phyloP scores from a whole-genome alignment of 2,329 filamentous ascomycete species.

The Chaetomiaceae sp. region DNA sequence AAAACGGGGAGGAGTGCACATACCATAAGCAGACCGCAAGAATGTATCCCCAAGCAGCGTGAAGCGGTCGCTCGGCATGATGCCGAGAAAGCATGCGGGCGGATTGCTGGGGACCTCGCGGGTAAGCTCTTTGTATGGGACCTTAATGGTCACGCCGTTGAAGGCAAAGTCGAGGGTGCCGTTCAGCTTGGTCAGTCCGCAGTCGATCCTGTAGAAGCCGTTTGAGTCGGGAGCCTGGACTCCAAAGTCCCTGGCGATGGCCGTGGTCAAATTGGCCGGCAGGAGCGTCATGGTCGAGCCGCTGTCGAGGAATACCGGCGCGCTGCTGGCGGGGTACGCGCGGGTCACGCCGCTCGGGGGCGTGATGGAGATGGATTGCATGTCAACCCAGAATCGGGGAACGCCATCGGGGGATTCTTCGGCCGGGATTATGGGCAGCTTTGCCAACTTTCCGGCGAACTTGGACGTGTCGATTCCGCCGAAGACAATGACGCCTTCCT shows the following conservation, averaged over 20 bases:
- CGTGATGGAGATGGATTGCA: slow-evolving; percentile 41
- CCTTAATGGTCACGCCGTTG: slow-evolving; percentile 41
- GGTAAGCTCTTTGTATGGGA: slow-evolving; percentile 48
- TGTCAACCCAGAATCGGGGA: slow-evolving; percentile 48
- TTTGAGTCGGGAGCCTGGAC: slow-evolving; percentile 34
- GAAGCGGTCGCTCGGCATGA: slow-evolving; percentile 43
- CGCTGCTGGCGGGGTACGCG: slow-evolving; percentile 34
- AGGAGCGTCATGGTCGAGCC: slow-evolving; percentile 66
- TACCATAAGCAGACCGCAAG: slow-evolving; percentile 50
- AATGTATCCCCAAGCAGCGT: slow-evolving; percentile 56
- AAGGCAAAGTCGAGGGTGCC: slow-evolving; percentile 49
- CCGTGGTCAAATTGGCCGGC: slow-evolving; percentile 49
- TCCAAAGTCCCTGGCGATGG: slow-evolving; percentile 47
- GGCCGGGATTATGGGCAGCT: slow-evolving; percentile 56
- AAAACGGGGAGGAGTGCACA: slow-evolving; percentile 10
- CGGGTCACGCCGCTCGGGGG: slow-evolving; percentile 33
- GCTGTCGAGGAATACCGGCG: slow-evolving; percentile 64
- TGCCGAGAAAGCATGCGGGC: slow-evolving; percentile 44
- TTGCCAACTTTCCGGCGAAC: slow-evolving; percentile 54
- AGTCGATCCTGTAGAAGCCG: slow-evolving; percentile 46
- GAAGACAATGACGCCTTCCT: slow-evolving; percentile 61
- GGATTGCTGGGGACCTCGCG: slow-evolving; percentile 31
- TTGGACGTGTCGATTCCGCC: slow-evolving; percentile 63
- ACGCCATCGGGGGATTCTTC: slow-evolving; percentile 50
- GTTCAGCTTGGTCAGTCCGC: slow-evolving; percentile 35